Base-by-base conservation (phyloP, 805 yeast genomes). In the Kazachstania africana region DNA sequence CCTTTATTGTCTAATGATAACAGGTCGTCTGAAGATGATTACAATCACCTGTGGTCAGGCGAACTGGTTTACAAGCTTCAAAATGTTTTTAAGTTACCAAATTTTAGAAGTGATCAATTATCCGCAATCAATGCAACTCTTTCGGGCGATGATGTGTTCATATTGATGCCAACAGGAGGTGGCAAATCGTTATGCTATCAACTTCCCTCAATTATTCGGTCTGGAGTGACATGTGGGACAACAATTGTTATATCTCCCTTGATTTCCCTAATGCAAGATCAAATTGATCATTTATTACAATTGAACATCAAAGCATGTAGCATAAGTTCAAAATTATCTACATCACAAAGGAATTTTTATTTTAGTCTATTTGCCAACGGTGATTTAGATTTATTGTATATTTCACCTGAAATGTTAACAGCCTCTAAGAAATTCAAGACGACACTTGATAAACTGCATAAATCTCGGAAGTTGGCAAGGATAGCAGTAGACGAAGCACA, bases 81-180 rank as follows among this genome's bases (percentile, higher is more conserved):
- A 15, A 54, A 65, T 5, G 68, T 65, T 4, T 91, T 91, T 59
- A 69, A 74, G 20, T 55, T 91, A 21, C 48, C 58, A 4, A 63
- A 67, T 2, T 91, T 91, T 54, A 66, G 98, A 35, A 69, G 75
- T 4, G 81, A 88, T 52, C 98, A 91, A 50, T 57, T 78, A 23
- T 91, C 83, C 33, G 97, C 96, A 0, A 71, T 91, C 5, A 74
- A 78, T 45, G 77, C 94, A 1, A 77, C 82, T 19, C 48, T 77
- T 19, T 52, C 68, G 4, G 95, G 95, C 1, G 66, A 69, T 27
- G 98, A 91, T 53, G 94, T 82, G 0, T 84, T 91, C 59, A 96
- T 91, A 2, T 63, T 91, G 44, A 88, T 91, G 95, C 98, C 98
- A 0, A 91, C 98, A 1, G 98, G 98, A 24, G 98, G 98, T 31